Base-by-base conservation (phyloP, 1,284 basidiomycete species). In the Ceratobasidium sp. region DNA sequence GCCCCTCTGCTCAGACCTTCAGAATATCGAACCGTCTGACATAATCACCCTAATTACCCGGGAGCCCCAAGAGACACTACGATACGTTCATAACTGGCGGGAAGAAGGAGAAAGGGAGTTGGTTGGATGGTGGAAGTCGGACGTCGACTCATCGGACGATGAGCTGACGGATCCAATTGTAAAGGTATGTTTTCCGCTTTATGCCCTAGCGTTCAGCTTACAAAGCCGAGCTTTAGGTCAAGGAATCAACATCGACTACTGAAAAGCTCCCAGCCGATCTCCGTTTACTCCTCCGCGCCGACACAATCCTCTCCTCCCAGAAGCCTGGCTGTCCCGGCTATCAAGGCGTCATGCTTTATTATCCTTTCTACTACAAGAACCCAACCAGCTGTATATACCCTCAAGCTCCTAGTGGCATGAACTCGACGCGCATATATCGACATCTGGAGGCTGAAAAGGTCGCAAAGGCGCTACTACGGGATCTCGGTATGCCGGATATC, bases 261-360 rank as follows among this genome's bases (percentile, higher is more conserved):
- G 31, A 33, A 20, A 37, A 35, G 1, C 58, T 60, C 58, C 17
- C 31, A 8, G 33, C 33, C 1, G 35, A 39, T 20, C 35, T 60
- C 2, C 58, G 45, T 7, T 20, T 71, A 5, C 68, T 71, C 23
- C 68, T 71, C 7, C 68, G 68, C 20, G 68, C 68, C 15, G 68
- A 71, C 45, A 60, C 54, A 10, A 33, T 71, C 20, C 60, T 71
- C 28, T 42, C 51, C 2, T 17, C 11, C 31, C 26, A 47, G 2
- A 1, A 35, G 6, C 35, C 39, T 15, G 37, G 28, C 13, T 13
- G 35, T n/a, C 68, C n/a, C 1, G 26, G 35, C 13, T n/a, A n/a
- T 20, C 53, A 60, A 33, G 39, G 42, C 37, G 17, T 11, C 3
- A 15, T 31, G 10, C 23, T 45, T 23, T 28, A 71, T 47, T 60